Conservation (phyloP, 208 protist genomes). For the Wallacemonas rigidus region DNA sequence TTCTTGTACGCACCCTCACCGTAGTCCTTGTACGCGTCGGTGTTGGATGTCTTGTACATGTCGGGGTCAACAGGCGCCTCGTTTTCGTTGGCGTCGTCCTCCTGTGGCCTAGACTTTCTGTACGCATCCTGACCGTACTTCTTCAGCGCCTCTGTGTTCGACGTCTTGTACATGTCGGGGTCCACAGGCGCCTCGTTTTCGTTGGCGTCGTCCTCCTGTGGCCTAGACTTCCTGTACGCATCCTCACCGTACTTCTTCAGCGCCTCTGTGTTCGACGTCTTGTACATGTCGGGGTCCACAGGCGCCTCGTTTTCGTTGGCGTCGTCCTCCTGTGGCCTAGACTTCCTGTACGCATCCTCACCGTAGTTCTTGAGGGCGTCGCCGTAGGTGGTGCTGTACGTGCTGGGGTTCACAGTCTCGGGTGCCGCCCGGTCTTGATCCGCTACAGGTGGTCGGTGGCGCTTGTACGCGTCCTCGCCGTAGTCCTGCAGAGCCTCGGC, state of each 20-base stretch:
- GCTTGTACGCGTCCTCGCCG: conserved; percentile 33
- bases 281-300: conserved; percentile 66
- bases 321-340: conserved; percentile 7
- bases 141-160: conserved; percentile 44
- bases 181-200: conserved; percentile 35
- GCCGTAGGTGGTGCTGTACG: conserved; percentile 48
- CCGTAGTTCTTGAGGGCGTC: conserved; percentile 31
- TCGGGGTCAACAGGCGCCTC: conserved; percentile 39
- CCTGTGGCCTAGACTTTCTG: conserved; percentile 6
- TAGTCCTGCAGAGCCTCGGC: conserved; percentile 13
- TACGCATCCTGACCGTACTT: conserved; percentile 39
- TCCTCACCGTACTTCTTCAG: conserved; percentile 45
- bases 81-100: conserved; percentile 17
- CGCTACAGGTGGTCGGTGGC: too few species aligned
- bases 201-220: conserved; percentile 9
- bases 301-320: conserved; percentile 19
- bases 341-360: conserved; percentile 32
- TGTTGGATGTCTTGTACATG: conserved; percentile 62
- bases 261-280: conserved; percentile 41
- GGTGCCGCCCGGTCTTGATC: background rate
- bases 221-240: conserved; percentile 24
- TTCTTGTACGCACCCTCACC: conserved; percentile 36
- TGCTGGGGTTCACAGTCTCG: conserved; percentile 20
- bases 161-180: conserved; percentile 65
- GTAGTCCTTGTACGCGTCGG: conserved; percentile 43